These are phyloP conservation scores for Penicillium sp. DNA, from an alignment of 2,329 filamentous ascomycete species.

Conservation along the genomic window DNA sequence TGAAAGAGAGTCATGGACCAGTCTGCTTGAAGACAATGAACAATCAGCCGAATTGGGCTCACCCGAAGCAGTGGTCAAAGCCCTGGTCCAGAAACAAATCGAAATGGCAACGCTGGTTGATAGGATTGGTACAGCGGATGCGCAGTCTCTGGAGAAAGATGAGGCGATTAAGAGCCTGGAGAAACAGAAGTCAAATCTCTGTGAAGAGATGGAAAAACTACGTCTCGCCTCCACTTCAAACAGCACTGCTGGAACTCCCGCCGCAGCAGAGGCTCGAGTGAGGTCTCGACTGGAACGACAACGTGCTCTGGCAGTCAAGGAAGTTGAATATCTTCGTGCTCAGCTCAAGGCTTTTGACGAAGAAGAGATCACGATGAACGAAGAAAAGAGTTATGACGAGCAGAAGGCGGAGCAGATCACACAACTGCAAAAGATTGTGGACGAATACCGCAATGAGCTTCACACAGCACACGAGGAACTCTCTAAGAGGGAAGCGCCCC, in stretches of 20 bases:
- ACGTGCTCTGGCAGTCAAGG: conserved; percentile 81
- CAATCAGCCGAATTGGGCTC: conserved; percentile 77
- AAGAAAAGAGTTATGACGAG: conserved; percentile 74
- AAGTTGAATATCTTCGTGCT: conserved; percentile 90
- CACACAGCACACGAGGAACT: conserved; percentile 75
- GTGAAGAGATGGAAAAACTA: conserved; percentile 71
- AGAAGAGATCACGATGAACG: conserved; percentile 83
- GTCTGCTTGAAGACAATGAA: conserved; percentile 74
- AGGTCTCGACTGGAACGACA: conserved; percentile 82
- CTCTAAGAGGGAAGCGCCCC: conserved; percentile 61
- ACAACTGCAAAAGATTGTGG: conserved; percentile 82
- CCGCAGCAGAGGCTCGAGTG: conserved; percentile 66
- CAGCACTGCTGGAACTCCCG: conserved; percentile 37
- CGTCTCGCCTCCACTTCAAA: conserved; percentile 52
- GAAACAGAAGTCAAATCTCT: conserved; percentile 67
- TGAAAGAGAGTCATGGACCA: conserved; percentile 83
- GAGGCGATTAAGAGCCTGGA: conserved; percentile 74
- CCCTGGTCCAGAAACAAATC: conserved; percentile 79
- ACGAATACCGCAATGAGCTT: conserved; percentile 82
- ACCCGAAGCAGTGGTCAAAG: conserved; percentile 83
- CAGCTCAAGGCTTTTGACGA: conserved; percentile 87
- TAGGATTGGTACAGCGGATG: conserved; percentile 75
- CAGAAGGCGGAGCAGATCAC: conserved; percentile 74
- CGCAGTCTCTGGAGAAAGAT: conserved; percentile 77
- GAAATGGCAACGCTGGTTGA: conserved; percentile 81